Evolutionary conservation across 805 yeast species (phyloP).

Genomic region (Ogataea degrootiae): DNA sequence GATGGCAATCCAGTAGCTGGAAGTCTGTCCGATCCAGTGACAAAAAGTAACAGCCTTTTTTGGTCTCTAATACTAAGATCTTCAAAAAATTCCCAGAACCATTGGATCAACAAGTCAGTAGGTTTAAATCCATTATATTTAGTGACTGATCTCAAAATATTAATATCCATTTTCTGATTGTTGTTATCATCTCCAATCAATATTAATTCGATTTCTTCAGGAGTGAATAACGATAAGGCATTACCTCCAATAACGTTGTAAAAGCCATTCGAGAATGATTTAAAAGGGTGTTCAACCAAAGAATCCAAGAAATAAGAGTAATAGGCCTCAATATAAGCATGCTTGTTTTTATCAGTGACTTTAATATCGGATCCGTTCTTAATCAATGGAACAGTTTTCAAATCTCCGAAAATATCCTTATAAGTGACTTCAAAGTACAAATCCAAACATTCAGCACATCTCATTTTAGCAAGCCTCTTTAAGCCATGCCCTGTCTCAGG

Average conservation of each 20-base stretch:
- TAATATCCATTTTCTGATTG: constrained; percentile 53
- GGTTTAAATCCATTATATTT: constrained; percentile 63
- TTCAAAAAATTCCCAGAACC: constrained; percentile 88
- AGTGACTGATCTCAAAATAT: constrained; percentile 64
- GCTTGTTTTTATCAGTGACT: constrained; percentile 59
- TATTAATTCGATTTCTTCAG: constrained; percentile 75
- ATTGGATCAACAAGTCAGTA: constrained; percentile 40
- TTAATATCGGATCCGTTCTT: constrained; percentile 48
- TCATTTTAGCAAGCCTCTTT: constrained; percentile 39
- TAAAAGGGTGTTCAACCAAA: constrained; percentile 48
- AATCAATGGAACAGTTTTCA: constrained; percentile 46
- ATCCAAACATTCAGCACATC: constrained; percentile 44
- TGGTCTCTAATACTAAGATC: constrained; percentile 43
- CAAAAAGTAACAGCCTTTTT: constrained; percentile 62
- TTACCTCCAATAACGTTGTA: constrained; percentile 72
- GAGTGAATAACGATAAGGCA: constrained; percentile 72
- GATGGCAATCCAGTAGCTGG: constrained; percentile 91
- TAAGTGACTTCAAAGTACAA: constrained; percentile 59
- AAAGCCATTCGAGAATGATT: constrained; percentile 67
- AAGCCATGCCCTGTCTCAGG: constrained; percentile 62
- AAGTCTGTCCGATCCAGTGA: constrained; percentile 86
- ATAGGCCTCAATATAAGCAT: constrained; percentile 58
- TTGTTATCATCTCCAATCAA: constrained; percentile 66
- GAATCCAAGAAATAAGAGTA: constrained; percentile 55
- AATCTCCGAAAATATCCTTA: constrained; percentile 41